Evolutionary conservation across 129 eudicot genomes (phyloP).

Genomic region (Tanacetum coccineum): DNA sequence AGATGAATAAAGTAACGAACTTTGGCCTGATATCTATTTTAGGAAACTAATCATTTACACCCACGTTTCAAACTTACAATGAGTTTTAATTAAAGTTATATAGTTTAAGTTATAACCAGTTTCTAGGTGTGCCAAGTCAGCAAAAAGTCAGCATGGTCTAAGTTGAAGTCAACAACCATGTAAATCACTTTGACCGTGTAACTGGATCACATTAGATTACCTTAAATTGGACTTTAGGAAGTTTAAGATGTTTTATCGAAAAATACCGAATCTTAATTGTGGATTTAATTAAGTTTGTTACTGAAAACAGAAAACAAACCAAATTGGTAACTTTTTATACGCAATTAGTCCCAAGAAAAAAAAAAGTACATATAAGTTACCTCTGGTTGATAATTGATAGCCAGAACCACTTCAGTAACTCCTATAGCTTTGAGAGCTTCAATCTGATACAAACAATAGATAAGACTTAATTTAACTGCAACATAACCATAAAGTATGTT

Average conservation of each 20-base stretch:
- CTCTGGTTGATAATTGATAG: slow-evolving; percentile 97
- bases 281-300: not conserved
- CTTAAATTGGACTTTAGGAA: too few relatives aligned
- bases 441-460: slow-evolving; percentile 44
- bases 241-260: too few relatives aligned
- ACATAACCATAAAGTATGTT: not conserved
- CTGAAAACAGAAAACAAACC: not conserved
- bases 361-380: slow-evolving; percentile 30
- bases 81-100: too few relatives aligned
- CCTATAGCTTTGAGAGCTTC: slow-evolving; percentile 93
- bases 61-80: not conserved
- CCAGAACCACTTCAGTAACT: slow-evolving; percentile 86
- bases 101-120: too few relatives aligned
- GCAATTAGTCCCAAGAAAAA: not conserved
- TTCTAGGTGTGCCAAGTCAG: not conserved
- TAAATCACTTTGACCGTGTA: too few relatives aligned
- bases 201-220: too few relatives aligned
- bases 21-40: not conserved
- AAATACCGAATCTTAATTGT: too few relatives aligned
- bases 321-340: not conserved
- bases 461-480: not conserved
- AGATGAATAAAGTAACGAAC: not conserved
- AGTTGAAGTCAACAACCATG: not conserved
- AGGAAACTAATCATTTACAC: not conserved
- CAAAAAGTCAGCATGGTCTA: not conserved